Evolutionary conservation across 2,329 filamentous ascomycete genomes (phyloP), one percentile per base, ranked within the genome.

Genomic region (Colletotrichum magnum): DNA sequence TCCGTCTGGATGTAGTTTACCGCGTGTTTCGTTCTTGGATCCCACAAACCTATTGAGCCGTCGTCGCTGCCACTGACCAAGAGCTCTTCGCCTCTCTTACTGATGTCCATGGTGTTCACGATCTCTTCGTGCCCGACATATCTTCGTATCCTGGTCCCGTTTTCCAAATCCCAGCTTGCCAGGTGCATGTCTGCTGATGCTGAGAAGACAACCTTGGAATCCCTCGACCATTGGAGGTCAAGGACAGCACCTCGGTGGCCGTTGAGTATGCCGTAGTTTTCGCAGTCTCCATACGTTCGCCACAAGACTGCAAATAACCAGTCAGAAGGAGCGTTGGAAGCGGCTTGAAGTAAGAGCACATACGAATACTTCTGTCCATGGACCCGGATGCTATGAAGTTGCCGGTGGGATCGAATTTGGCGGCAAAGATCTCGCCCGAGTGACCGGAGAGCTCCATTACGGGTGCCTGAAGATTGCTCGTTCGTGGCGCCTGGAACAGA

Each of bases 141-240:
- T 77, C 94, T 89, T 72, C 96, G 92, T 87, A 98, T 97, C 76
- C 96, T 90, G 73, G 92, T 89, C n/a, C 95, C 95, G 0, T 94
- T 95, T 73, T 96, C 95, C 50, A 97, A 83, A 77, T 99, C 95
- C 95, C 95, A 99, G 79, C 94, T 97, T 47, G 95, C 95, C 36
- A 98, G 86, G 73, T 95, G 94, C 88, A 91, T 95, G 79, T 99
- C 96, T 73, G 96, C 95, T 41, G 95, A 97, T 52, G 95, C 95
- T 7, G 95, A 96, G 77, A 95, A 98, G 59, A 99, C 81, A 50
- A 95, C 92, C 75, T 93, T 90, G 21, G 94, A 97, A 83, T 99
- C 96, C 78, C 96, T 92, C 32, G 96, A 97, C 96, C 96, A 99
- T 78, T 97, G 94, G 53, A 99, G 84, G 80, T 98, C 96, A 28